Evolutionary conservation across 1,139 yeast species (phyloP), one percentile per base, ranked within the genome.

Genomic region (Yamadazyma songkhlaensis): DNA sequence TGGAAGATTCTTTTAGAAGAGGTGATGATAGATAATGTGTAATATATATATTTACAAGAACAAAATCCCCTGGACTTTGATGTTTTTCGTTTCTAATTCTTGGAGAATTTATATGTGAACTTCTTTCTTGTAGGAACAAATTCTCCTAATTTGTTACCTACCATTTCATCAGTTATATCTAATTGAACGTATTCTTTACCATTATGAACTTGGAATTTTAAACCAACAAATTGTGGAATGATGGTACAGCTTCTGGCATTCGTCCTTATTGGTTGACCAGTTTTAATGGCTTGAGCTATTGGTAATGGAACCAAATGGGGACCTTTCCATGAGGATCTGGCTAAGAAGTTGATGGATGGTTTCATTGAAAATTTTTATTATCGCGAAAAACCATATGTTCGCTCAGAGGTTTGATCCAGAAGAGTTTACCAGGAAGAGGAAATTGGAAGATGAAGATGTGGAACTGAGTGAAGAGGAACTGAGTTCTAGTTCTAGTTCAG

Each of bases 301-400:
- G 97, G 97, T 36, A 92, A 73, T 3, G 97, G 97, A 13, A 90
- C 97, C 44, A 92, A 84, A 56, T 84, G 84, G 6, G 98, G 98
- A 20, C 97, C 96, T 58, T 86, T 86, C 95, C 95, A 86, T 9
- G 83, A 87, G 1, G 95, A 82, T 53, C 95, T 77, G 47, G 52
- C 56, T 44, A 84, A 65, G 35, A 78, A 60, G 34, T 65, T 57
- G 42, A 78, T 54, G 24, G 83, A 59, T 34, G 84, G 73, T 62
- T 78, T 75, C 94, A 84, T 84, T 46, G 32, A 37, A 31, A 27
- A 32, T 28, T 21, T 21, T 27, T 14, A 9, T 3, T 24, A 31
- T 25, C 15, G 29, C 20, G 29, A 24, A 6, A 15, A 11, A 12
- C 15, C 23, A 10, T 24, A 79, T 81, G 87, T 81, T 81, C 64